phyloP scores from a whole-genome alignment of 352 stramenopile species.

The Phytophthora litchii region DNA sequence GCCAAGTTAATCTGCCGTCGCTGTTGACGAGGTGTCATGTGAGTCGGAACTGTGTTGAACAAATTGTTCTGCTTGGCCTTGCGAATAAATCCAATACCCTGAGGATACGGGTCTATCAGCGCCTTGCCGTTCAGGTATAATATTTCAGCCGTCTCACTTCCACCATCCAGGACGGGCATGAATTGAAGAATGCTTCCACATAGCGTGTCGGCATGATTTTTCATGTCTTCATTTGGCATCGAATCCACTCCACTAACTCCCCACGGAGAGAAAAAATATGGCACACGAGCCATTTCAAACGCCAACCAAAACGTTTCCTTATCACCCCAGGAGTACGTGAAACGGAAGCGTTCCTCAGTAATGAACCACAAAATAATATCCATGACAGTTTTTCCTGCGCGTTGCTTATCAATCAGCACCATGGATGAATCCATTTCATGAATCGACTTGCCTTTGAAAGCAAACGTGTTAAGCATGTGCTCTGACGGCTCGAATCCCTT shows the following conservation, averaged over 20 bases:
- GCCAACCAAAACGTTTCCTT: conserved; percentile 55
- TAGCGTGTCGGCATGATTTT: conserved; percentile 36
- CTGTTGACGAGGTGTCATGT: conserved; percentile 53
- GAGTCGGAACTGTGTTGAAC: conserved; percentile 51
- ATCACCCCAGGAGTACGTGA: conserved; percentile 46
- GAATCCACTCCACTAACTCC: conserved; percentile 38
- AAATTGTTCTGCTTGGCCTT: conserved; percentile 39
- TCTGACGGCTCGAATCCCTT: conserved; percentile 27
- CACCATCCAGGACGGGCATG: conserved; percentile 22
- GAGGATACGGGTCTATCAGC: conserved; percentile 31
- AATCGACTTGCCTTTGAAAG: conserved; percentile 45
- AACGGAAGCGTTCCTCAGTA: conserved; percentile 36
- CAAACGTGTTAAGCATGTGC: conserved; percentile 51
- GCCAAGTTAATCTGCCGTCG: conserved; percentile 22
- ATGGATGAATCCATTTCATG: conserved; percentile 76
- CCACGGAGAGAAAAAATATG: conserved; percentile 51
- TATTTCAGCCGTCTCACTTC: conserved; percentile 24
- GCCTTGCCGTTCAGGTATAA: conserved; percentile 36
- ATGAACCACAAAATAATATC: conserved; percentile 43
- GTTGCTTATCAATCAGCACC: conserved; percentile 54
- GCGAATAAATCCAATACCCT: conserved; percentile 41
- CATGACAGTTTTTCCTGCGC: conserved; percentile 34
- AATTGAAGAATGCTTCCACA: conserved; percentile 50
- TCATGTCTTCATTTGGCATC: conserved; percentile 39
- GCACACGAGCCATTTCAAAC: conserved; percentile 38